These are phyloP conservation scores for Lignosus rhinocerotis DNA, from an alignment of 1,284 basidiomycete genomes.

Conservation along the genomic window DNA sequence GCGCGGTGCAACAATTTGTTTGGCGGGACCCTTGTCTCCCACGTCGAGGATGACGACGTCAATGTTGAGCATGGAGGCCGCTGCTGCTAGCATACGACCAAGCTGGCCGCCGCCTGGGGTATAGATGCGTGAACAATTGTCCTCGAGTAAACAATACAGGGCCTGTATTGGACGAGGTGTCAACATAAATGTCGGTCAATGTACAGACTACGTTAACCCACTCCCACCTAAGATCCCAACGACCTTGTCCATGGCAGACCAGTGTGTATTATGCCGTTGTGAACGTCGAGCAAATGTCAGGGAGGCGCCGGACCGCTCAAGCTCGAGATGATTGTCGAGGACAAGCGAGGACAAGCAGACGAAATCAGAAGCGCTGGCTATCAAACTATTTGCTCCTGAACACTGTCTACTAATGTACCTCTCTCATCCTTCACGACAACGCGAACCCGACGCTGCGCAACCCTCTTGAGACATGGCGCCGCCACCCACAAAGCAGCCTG, in stretches of 20 bases:
- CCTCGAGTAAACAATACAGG: constrained; percentile 6
- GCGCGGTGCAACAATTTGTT: constrained; percentile 77
- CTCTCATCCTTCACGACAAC: constrained; percentile 7
- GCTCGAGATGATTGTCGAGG: background rate
- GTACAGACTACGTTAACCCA: constrained; percentile 36
- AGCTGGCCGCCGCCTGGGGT: constrained; percentile 90
- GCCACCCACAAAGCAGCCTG: constrained; percentile 17
- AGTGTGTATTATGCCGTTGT: no score
- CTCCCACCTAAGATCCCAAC: constrained; percentile 69
- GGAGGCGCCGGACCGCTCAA: background rate
- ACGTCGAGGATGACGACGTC: constrained; percentile 88
- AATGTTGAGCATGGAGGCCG: constrained; percentile 88
- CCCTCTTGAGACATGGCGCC: constrained; percentile 22
- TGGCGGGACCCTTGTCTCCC: constrained; percentile 82
- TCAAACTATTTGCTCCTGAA: constrained; percentile 15
- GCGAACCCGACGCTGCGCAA: background rate
- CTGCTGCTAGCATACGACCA: constrained; percentile 94
- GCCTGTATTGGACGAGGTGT: constrained; percentile 4
- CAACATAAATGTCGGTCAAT: background rate
- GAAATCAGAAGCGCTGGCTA: constrained; percentile 13
- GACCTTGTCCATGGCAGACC: constrained; percentile 48
- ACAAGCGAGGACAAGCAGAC: constrained; percentile 5
- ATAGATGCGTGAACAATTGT: constrained; percentile 4
- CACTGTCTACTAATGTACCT: constrained; percentile 3
- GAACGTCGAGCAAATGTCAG: background rate